Evolutionary conservation across 768 basidiomycete genomes (phyloP), one percentile per base, ranked within the genome.

Genomic region (Chalciporus pseudorubinellus): DNA sequence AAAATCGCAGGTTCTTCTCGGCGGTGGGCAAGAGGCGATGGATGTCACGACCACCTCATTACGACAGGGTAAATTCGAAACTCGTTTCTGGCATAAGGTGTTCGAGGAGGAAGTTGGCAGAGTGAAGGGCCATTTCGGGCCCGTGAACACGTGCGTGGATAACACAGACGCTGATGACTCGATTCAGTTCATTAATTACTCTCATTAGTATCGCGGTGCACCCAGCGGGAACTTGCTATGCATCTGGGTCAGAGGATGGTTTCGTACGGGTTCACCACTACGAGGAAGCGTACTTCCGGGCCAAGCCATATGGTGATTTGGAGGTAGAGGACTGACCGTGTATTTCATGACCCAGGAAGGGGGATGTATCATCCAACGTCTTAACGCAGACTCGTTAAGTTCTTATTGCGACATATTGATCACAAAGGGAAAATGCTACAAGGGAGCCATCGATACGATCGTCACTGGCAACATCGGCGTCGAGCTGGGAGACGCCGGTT

Each of bases 1-100:
- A 8, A 4, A 3, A 48, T 29, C 38, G 8, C 50, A 93, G 90
- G 79, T 95, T 39, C 80, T 98, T 28, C 77, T 97, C 20, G 97
- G 97, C 39, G 95, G 97, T 69, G 97, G 97, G 39, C 97, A 98
- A 71, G 95, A 97, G 67, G 97, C 97, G 4, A 95, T 93, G 92
- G 85, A 76, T 62, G 97, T 98, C 45, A 98, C 97, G 13, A 98
- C 93, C 8, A 98, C 95, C 1, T 93, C 92, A 2, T 63, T 84
- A 20, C 84, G 97, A 46, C 92, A 97, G 68, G 97, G 95, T 19
- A 97, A 98, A 71, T 99, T 99, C 69, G 97, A 98, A 73, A 92
- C 93, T 11, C 80, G 94, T 34, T 98, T 99, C 75, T 98, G 94
- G 93, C 95, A 99, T 77, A 92, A 88, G 60, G 78, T 95, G 33